Base-by-base conservation (phyloP, 2,329 filamentous ascomycete species). In the Lachnellula arida region DNA sequence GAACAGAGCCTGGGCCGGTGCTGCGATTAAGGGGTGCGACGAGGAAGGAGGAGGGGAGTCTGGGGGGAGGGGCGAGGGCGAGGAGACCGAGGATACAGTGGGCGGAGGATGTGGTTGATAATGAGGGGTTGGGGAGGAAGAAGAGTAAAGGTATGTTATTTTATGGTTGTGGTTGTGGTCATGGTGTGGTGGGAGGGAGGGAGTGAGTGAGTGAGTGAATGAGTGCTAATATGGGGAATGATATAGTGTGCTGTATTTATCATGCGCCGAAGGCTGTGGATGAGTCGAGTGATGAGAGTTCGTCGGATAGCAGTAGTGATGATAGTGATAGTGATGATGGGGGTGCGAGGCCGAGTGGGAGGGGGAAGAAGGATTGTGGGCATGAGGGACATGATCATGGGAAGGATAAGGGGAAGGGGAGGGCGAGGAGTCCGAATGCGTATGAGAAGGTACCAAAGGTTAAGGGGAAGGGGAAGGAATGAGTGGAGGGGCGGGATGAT, bases 191-290 rank as follows among this genome's bases (percentile, higher is more conserved):
- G 23, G 11, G 15, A 3, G 1, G 8, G 42, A 28, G 12, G 25
- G 15, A 43, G 28, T 28, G 39, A 25, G 17, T 22, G 42, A 28
- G n/a, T n/a, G n/a, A n/a, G n/a, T n/a, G n/a, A n/a, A n/a, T n/a
- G n/a, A n/a, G n/a, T n/a, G n/a, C n/a, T n/a, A n/a, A n/a, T n/a
- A n/a, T 9, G 37, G 34, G 19, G 49, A 15, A 43, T 42, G 9
- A 19, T 25, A 57, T 59, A 96, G 94, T 97, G n/a, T 99, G 94
- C 80, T 99, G 94, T 73, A 99, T 99, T 72, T 99, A 97, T 75
- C 93, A 97, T 75, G 88, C 88, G 58, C 86, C 91, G 6, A 88
- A 87, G 63, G 82, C 80, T 11, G 85, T 91, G 4, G 91, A 88
- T 70, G 93, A 97, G 71, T 94, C 89, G 34, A 91, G 87, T 63